Conservation (phyloP, 768 basidiomycete genomes). For the Galerina sulciceps region DNA sequence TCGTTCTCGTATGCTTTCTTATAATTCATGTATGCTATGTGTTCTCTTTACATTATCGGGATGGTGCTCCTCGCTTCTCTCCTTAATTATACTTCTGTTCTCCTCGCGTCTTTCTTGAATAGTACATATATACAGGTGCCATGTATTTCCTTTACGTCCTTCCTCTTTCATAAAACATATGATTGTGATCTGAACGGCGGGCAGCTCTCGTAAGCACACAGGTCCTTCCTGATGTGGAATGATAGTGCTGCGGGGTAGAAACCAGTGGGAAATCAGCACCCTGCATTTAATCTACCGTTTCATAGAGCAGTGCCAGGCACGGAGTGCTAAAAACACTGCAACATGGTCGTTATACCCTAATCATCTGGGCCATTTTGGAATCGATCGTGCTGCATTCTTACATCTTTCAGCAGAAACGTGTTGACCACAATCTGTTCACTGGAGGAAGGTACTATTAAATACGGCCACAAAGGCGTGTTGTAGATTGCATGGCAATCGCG, state of each 20-base stretch:
- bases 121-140: slow-evolving; percentile 5
- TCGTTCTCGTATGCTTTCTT: slow-evolving; percentile 20
- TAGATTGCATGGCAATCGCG: slow-evolving; percentile 40
- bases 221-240: background rate
- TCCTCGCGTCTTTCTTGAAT: slow-evolving; percentile 14
- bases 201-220: background rate
- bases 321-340: slow-evolving; percentile 8
- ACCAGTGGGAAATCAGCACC: background rate
- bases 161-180: slow-evolving; percentile 4
- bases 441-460: background rate
- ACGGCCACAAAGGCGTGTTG: slow-evolving; percentile 8
- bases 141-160: slow-evolving; percentile 16
- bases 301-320: slow-evolving; percentile 10
- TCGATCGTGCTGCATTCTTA: slow-evolving; percentile 13
- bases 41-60: slow-evolving; percentile 8
- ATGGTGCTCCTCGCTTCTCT: background rate
- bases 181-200: background rate
- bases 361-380: slow-evolving; percentile 20
- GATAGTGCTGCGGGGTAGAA: background rate
- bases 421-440: slow-evolving; percentile 15
- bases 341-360: slow-evolving; percentile 19
- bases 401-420: slow-evolving; percentile 17
- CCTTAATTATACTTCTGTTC: slow-evolving; percentile 2
- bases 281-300: slow-evolving; percentile 12
- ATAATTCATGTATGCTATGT: slow-evolving; percentile 25